Evolutionary conservation across 2,329 filamentous ascomycete genomes (phyloP).

Genomic region (Dothistroma septosporum): DNA sequence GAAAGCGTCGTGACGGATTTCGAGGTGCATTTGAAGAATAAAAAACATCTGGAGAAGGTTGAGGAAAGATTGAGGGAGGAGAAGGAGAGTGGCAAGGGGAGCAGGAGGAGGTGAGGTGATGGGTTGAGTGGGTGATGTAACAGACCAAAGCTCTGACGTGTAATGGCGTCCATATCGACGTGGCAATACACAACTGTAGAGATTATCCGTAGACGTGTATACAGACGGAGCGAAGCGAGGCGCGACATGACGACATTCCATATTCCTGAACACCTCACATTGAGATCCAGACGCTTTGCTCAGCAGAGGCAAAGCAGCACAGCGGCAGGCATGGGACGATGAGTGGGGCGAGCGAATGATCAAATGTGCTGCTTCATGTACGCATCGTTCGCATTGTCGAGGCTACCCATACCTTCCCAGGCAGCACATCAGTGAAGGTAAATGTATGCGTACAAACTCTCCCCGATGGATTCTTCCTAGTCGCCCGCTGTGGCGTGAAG

Average conservation of each 20-base stretch:
- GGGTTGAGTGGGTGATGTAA: neutral
- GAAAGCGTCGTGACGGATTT: conserved; percentile 85
- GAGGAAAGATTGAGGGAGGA: conserved; percentile 15
- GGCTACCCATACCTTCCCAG: neutral
- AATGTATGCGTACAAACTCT: neutral
- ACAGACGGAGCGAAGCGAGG: neutral
- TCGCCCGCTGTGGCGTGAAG: neutral
- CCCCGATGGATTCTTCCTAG: neutral
- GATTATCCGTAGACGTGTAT: neutral
- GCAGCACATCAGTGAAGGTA: neutral
- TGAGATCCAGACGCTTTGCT: too few species aligned
- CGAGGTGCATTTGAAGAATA: conserved; percentile 85
- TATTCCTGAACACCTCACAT: neutral
- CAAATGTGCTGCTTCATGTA: neutral
- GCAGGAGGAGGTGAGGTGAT: neutral
- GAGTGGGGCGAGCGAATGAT: too few species aligned
- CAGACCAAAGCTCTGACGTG: neutral
- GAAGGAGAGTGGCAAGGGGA: neutral
- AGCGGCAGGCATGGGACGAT: neutral
- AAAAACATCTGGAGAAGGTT: conserved; percentile 53
- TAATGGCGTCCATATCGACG: neutral
- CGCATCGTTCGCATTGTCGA: neutral
- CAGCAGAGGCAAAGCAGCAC: neutral
- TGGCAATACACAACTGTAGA: neutral
- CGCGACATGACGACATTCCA: too few species aligned